Evolutionary conservation across 768 basidiomycete genomes (phyloP), one percentile per base, ranked within the genome.

Genomic region (Calocera cornea): DNA sequence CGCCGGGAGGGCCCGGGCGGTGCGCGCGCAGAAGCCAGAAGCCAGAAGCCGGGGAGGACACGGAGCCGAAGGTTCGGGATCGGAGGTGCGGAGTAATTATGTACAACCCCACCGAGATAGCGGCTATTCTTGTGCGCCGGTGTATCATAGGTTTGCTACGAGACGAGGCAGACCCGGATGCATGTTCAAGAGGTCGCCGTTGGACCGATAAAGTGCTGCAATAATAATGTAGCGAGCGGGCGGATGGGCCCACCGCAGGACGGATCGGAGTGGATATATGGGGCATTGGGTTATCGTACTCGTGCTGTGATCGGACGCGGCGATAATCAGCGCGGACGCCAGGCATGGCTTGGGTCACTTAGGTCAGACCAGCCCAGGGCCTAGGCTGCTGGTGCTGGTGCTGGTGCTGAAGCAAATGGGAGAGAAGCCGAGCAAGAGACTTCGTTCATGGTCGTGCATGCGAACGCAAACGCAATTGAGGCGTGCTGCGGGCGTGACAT

Each of bases 101-200:
- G 54, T 60, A 47, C 16, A 47, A 3, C 16, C 44, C n/a, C n/a
- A n/a, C n/a, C 16, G 44, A 47, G 7, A 60, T 2, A 11, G 54
- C 54, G 54, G 54, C 54, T 60, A 60, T 60, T 60, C 31, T 33
- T 60, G 54, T 60, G n/a, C n/a, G n/a, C n/a, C n/a, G n/a, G n/a
- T n/a, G n/a, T n/a, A n/a, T n/a, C n/a, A n/a, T n/a, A n/a, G n/a
- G n/a, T n/a, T n/a, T n/a, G n/a, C n/a, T 27, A 22, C 22, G 19
- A 27, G 24, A 33, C 54, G 11, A 10, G 49, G 8, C 49, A 11
- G 2, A 2, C 22, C 14, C 11, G 54, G 27, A 5, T 27, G 54
- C 54, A 60, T 27, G 27, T 60, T 60, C 27, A 33, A 16, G 14
- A 29, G 54, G n/a, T n/a, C 27, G 7, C 16, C 27, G 54, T 27